Evolutionary conservation across 495 filamentous ascomycete genomes (phyloP), one percentile per base, ranked within the genome.

Genomic region (Neurospora sp.): DNA sequence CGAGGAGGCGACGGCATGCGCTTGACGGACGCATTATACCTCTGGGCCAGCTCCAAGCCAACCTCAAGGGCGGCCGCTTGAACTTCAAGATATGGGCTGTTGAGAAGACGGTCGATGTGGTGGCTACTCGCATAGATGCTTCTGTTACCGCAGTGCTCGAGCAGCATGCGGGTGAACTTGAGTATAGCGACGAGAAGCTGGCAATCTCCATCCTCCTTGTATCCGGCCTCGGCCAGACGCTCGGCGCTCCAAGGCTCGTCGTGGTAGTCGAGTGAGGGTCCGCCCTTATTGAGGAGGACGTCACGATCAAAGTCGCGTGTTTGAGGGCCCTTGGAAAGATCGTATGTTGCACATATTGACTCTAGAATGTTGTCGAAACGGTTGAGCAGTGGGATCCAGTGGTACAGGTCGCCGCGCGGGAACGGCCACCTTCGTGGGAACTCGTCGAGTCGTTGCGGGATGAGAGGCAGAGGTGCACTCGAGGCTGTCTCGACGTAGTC

Each of bases 361-460:
- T 96, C 93, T 20, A 98, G 84, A 72, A 98, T 89, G 74, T 88
- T 87, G 82, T 99, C 96, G 81, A 99, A 98, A 73, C 94, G 91
- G 83, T 99, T 95, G 68, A 99, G 85, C 48, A 97, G 87, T 40
- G 92, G 90, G 78, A 98, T 98, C 96, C 96, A 99, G 85, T 99
- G 94, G 78, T 98, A 98, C 59, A 98, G 85, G 77, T 99, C 96
- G 68, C 96, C 96, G 80, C 96, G 88, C n/a, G 94, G 95, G 78
- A 98, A 97, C 37, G 93, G 93, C 96, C 95, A 98, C 87, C 89
- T 86, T 71, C 88, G 88, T 74, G 94, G 93, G 80, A 98, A 98
- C 75, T 87, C 88, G 74, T 85, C 83, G 69, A 99, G 90, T 76
- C 92, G 88, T 71, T 86, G 81, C 71, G 94, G 92, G 76, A 99